Percentiles rank a stretch among this genome's conserved stretches.
Evolutionary conservation across 306 rosid species (phyloP).

Genomic region (Cicer bijugum): DNA sequence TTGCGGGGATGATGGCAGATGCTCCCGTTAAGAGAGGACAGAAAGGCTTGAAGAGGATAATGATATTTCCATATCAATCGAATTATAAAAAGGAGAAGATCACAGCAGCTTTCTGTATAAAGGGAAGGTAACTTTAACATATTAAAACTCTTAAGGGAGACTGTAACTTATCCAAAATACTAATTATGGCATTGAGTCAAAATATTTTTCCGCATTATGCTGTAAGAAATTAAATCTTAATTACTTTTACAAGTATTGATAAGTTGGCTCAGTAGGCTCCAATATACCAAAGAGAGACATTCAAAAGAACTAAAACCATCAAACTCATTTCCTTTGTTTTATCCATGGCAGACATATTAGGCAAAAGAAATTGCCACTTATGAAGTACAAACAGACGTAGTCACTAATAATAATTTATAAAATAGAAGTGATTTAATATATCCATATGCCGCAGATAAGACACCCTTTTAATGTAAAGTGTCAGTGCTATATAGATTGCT

Average conservation of each 20-base stretch:
- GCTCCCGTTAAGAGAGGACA: not conserved
- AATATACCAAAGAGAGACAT: conserved; percentile 31
- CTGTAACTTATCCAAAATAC: conserved; percentile 21
- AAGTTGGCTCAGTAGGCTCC: not conserved
- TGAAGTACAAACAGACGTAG: too few species aligned
- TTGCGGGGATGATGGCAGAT: not conserved
- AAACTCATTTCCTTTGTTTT: not conserved
- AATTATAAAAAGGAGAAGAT: not conserved
- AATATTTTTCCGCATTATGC: not conserved
- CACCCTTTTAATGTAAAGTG: too few species aligned
- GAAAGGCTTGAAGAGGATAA: not conserved
- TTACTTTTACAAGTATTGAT: conserved; percentile 7
- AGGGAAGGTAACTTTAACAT: not conserved
- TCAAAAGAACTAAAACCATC: conserved; percentile 19
- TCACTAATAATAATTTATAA: too few species aligned
- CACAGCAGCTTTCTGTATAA: not conserved
- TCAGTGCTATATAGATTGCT: not conserved
- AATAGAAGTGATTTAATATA: too few species aligned
- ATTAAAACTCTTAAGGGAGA: not conserved
- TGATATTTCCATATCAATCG: conserved; percentile 5
- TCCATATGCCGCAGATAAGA: too few species aligned
- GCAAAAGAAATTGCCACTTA: not conserved
- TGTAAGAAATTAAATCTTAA: not conserved
- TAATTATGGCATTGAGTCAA: conserved; percentile 1
- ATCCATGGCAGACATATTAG: not conserved